Evolutionary conservation across 73 alveolate genomes (phyloP).

Genomic region (Paramecium pentaurelia): DNA sequence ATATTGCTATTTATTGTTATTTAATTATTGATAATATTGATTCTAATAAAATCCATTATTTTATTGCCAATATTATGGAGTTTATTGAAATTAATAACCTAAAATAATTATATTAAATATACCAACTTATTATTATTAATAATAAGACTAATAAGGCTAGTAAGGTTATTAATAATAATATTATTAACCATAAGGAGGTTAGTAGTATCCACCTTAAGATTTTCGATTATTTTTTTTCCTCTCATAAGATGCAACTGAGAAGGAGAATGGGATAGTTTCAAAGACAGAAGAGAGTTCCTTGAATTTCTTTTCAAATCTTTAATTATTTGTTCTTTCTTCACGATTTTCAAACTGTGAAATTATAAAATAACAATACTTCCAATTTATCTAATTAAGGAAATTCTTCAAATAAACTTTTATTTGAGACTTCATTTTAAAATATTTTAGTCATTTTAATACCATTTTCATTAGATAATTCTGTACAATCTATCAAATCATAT

Average conservation of each 20-base stretch:
- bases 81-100: neutral
- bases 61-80: neutral
- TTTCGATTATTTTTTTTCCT: neutral
- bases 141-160: neutral
- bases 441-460: neutral
- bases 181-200: neutral
- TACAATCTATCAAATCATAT: constrained; percentile 28
- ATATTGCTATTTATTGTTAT: neutral
- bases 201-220: neutral
- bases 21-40: neutral
- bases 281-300: constrained; percentile 13
- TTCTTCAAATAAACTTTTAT: constrained; percentile 28
- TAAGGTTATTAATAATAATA: constrained; percentile 18
- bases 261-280: constrained; percentile 4
- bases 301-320: constrained; percentile 16
- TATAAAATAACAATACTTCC: neutral
- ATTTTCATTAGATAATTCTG: neutral
- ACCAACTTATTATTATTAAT: neutral
- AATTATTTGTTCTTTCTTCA: neutral
- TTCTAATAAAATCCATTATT: constrained; percentile 35
- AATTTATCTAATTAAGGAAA: constrained; percentile 6
- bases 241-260: constrained; percentile 16
- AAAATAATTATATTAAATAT: neutral
- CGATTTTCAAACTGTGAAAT: neutral
- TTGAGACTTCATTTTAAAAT: neutral